Conservation (phyloP, 768 basidiomycete genomes). For the Chlorophyllum brunneum region DNA sequence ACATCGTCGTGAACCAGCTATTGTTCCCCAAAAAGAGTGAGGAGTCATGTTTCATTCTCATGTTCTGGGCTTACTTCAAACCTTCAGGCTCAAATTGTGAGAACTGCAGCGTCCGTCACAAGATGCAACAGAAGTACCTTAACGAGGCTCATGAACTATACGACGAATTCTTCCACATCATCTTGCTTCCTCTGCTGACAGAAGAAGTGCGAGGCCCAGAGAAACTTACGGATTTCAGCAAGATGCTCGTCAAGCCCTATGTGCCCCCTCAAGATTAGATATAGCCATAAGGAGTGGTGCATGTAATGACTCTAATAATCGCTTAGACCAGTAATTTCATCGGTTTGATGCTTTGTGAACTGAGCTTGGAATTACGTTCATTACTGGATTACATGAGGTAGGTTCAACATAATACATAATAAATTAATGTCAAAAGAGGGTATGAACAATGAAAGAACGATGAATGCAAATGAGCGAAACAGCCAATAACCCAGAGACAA, state of each 20-base stretch:
- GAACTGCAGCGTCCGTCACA: constrained; percentile 89
- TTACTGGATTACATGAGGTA: constrained; percentile 3
- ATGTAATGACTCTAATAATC: constrained; percentile 1
- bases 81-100: constrained; percentile 83
- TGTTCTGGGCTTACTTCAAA: constrained; percentile 1
- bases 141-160: constrained; percentile 95
- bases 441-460: not conserved
- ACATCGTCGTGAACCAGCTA: constrained; percentile 97
- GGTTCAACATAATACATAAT: constrained; percentile 3
- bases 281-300: not conserved
- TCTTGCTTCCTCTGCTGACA: constrained; percentile 88
- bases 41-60: constrained; percentile 22
- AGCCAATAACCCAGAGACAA: not conserved
- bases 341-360: not conserved
- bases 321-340: not conserved
- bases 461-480: not conserved
- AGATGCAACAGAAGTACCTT: constrained; percentile 99
- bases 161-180: constrained; percentile 97
- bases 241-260: constrained; percentile 86
- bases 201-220: constrained; percentile 96
- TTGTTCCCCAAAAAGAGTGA: constrained; percentile 88
- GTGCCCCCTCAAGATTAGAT: constrained; percentile 45
- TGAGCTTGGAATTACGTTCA: not conserved
- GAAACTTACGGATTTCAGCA: constrained; percentile 89
- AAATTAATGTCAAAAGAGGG: not conserved